These are phyloP conservation scores for Zasmidium cellare DNA, from an alignment of 2,329 filamentous ascomycete genomes.

Conservation along the genomic window DNA sequence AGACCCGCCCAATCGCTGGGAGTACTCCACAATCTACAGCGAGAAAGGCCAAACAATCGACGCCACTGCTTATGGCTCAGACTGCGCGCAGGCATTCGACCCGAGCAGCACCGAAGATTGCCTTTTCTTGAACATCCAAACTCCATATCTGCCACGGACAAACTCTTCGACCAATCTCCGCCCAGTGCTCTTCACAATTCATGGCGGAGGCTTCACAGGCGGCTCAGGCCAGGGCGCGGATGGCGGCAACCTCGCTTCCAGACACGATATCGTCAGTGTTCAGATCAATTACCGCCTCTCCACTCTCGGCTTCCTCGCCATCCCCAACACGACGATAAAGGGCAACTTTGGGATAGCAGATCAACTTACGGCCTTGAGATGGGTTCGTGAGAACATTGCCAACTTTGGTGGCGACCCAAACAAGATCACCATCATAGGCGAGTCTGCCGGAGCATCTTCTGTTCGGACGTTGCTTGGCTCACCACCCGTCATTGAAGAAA, in stretches of 20 bases:
- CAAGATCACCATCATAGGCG: slow-evolving; percentile 49
- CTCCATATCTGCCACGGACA: slow-evolving; percentile 44
- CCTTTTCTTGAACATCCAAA: slow-evolving; percentile 52
- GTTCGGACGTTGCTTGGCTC: slow-evolving; percentile 56
- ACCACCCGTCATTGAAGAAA: slow-evolving; percentile 47
- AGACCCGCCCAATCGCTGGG: slow-evolving; percentile 42
- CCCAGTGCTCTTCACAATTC: slow-evolving; percentile 53
- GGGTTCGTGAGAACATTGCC: slow-evolving; percentile 48
- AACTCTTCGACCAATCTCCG: slow-evolving; percentile 39
- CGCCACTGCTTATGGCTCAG: slow-evolving; percentile 47
- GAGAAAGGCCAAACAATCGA: slow-evolving; percentile 47
- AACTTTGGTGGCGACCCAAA: slow-evolving; percentile 51
- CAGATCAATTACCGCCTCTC: slow-evolving; percentile 61
- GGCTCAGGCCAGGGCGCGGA: slow-evolving; percentile 49
- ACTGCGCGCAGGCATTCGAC: slow-evolving; percentile 43
- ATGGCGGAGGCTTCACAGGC: slow-evolving; percentile 58
- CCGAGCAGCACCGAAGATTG: slow-evolving; percentile 44
- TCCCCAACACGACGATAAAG: slow-evolving; percentile 55
- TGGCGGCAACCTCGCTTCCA: slow-evolving; percentile 55
- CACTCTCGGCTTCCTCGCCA: slow-evolving; percentile 60
- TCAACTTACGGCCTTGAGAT: slow-evolving; percentile 52
- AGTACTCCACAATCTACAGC: slow-evolving; percentile 50
- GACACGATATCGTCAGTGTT: slow-evolving; percentile 61
- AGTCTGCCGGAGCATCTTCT: slow-evolving; percentile 56
- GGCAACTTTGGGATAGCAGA: slow-evolving; percentile 57